Base-by-base conservation (phyloP, 2,329 filamentous ascomycete species). In the Aspergillus alliaceus region DNA sequence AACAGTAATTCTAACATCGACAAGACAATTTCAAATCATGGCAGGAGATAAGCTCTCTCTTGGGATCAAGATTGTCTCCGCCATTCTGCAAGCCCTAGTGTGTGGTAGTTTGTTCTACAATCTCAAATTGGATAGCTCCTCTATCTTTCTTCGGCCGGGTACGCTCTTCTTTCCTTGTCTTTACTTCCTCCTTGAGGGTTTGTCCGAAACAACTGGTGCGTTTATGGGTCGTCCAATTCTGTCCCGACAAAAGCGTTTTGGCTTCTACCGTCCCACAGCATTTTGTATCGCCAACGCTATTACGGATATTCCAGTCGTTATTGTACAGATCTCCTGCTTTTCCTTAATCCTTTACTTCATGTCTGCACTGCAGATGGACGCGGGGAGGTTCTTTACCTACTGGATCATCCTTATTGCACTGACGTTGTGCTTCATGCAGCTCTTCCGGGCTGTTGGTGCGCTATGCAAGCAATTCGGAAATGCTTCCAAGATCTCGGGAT, bases 201-300 rank as follows among this genome's bases (percentile, higher is more conserved):
- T 87, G 42, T 81, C 82, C 2, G 84, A 88, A 62, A 79, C 84
- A 14, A 84, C 85, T 0, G 74, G 81, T 1, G 83, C 85, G 0
- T 90, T 88, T 61, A 78, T 82, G 63, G 82, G 82, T 3, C 83
- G 86, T 50, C 86, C 86, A 0, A 88, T 90, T 59, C 72, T 90
- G 20, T 77, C 87, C 18, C 88, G 88, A 65, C 86, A 89, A 69
- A 88, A 88, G 65, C 82, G 81, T 6, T 89, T 88, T 62, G 84
- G 84, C 0, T 89, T 89, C 70, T 88, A 88, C 59, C 82, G 81
- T 12, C 84, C 84, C 0, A 77, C 82, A 0, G 84, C 84, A 2
- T 84, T 82, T 47, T 82, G 82, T 18, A 78, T 85, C 34, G 82
- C 82, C 3, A 81, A 84, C 53, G 82, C 80, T 0, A 77, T 84